These are phyloP conservation scores for Venturia carpophila DNA, from an alignment of 2,329 filamentous ascomycete species.

Conservation along the genomic window DNA sequence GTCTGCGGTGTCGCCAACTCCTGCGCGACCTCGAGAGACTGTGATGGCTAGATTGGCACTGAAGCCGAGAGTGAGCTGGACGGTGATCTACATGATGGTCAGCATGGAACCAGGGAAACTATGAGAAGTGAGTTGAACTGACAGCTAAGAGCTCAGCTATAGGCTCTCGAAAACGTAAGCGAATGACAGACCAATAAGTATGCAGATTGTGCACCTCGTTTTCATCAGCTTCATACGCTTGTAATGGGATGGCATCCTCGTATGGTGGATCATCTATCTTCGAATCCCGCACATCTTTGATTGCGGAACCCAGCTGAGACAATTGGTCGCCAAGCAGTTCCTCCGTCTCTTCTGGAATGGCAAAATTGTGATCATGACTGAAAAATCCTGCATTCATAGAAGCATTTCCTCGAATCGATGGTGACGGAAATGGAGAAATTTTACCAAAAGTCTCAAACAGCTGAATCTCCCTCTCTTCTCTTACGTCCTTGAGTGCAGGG, in stretches of 20 bases:
- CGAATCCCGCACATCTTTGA: slow-evolving; percentile 9
- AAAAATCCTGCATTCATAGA: slow-evolving; percentile 10
- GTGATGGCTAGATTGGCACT: slow-evolving; percentile 21
- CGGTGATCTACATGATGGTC: slow-evolving; percentile 19
- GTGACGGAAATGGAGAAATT: background rate
- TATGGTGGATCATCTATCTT: slow-evolving; percentile 1
- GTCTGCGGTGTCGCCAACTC: slow-evolving; percentile 16
- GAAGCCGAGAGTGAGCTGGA: slow-evolving; percentile 20
- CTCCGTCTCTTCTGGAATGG: slow-evolving; percentile 11
- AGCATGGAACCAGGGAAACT: background rate
- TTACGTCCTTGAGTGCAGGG: background rate
- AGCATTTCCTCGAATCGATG: background rate
- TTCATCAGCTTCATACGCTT: slow-evolving; percentile 16
- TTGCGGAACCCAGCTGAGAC: background rate
- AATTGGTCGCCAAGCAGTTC: slow-evolving; percentile 9
- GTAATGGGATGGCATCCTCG: slow-evolving; percentile 5
- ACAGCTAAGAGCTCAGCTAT: slow-evolving; percentile 20
- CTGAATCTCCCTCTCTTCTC: slow-evolving; percentile 11
- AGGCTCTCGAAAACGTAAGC: slow-evolving; percentile 21
- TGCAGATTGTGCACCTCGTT: slow-evolving; percentile 19
- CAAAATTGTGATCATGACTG: background rate
- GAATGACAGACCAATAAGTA: slow-evolving; percentile 22
- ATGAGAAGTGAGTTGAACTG: background rate
- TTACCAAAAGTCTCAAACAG: slow-evolving; percentile 10
- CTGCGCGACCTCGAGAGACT: slow-evolving; percentile 19